Conservation (phyloP, 148 eudicot species). For the Hydrangea macrophylla region DNA sequence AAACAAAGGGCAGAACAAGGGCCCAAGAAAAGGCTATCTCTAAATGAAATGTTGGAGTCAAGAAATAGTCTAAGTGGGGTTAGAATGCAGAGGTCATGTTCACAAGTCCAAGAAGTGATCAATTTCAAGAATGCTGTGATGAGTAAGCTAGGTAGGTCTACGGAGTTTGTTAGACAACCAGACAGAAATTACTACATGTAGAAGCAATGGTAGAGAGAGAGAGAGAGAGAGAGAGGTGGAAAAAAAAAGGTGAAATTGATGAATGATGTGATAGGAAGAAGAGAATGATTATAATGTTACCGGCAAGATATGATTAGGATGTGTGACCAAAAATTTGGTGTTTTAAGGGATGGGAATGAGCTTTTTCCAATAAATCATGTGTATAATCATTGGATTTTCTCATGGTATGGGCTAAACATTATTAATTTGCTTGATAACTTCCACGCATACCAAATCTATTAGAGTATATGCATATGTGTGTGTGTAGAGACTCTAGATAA, state of each 20-base stretch:
- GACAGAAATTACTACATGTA: not conserved
- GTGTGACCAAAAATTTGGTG: not conserved
- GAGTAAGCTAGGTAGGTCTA: slow-evolving; percentile 61
- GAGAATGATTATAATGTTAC: slow-evolving; percentile 2
- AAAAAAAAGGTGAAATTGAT: not conserved
- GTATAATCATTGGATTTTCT: slow-evolving; percentile 3
- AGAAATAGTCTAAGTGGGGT: slow-evolving; percentile 73
- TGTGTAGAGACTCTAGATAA: not conserved
- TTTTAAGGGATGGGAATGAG: not conserved
- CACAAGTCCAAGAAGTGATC: slow-evolving; percentile 62
- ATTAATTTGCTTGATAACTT: not conserved
- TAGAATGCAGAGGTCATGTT: slow-evolving; percentile 76
- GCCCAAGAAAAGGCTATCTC: slow-evolving; percentile 49
- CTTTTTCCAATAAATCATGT: slow-evolving; percentile 1
- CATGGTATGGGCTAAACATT: not conserved
- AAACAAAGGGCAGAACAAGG: slow-evolving; percentile 67
- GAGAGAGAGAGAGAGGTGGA: not conserved
- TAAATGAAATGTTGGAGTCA: slow-evolving; percentile 68
- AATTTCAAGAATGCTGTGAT: slow-evolving; percentile 74
- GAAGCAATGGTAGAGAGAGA: not conserved
- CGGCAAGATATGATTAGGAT: slow-evolving; percentile 10
- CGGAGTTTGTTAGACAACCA: slow-evolving; percentile 18
- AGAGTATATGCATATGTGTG: not conserved
- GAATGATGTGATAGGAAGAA: not conserved
- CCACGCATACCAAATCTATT: no score